Evolutionary conservation across 2,329 filamentous ascomycete species (phyloP).

Genomic region (Neonectria sp.): DNA sequence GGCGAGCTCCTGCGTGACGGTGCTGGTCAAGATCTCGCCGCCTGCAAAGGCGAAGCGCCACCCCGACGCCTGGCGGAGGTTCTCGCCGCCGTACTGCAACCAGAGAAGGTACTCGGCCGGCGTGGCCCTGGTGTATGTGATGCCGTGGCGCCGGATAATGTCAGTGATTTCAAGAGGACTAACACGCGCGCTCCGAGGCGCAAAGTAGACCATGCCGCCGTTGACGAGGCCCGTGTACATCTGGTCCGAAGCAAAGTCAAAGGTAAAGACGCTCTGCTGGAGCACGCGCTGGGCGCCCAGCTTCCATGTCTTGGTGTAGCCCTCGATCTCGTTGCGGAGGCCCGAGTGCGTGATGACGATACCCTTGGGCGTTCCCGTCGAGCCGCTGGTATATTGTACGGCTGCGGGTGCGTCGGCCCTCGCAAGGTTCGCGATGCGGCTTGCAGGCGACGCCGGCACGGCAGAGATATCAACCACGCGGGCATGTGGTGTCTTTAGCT

Average conservation of each 20-base stretch:
- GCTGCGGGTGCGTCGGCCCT: neutral
- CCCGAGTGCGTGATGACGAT: neutral
- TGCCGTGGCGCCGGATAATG: neutral
- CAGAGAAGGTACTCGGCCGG: neutral
- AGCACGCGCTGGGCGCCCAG: neutral
- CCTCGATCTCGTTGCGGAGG: conserved; percentile 3
- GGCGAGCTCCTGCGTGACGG: neutral
- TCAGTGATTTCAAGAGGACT: neutral
- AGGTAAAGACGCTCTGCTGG: conserved; percentile 1
- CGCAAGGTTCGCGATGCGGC: neutral
- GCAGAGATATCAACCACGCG: neutral
- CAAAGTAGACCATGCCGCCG: neutral
- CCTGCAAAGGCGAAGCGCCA: neutral
- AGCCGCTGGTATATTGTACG: conserved; percentile 6
- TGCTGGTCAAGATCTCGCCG: neutral
- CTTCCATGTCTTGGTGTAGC: neutral
- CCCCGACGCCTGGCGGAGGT: neutral
- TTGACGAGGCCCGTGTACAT: neutral
- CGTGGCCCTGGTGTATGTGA: conserved; percentile 5
- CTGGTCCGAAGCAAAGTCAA: neutral
- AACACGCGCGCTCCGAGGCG: neutral
- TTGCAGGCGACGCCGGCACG: too few relatives aligned
- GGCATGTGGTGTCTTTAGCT: neutral
- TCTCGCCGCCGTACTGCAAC: neutral
- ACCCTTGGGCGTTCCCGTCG: conserved; percentile 11